phyloP scores from a whole-genome alignment of 768 basidiomycete genomes.

The Auricularia cornea region DNA sequence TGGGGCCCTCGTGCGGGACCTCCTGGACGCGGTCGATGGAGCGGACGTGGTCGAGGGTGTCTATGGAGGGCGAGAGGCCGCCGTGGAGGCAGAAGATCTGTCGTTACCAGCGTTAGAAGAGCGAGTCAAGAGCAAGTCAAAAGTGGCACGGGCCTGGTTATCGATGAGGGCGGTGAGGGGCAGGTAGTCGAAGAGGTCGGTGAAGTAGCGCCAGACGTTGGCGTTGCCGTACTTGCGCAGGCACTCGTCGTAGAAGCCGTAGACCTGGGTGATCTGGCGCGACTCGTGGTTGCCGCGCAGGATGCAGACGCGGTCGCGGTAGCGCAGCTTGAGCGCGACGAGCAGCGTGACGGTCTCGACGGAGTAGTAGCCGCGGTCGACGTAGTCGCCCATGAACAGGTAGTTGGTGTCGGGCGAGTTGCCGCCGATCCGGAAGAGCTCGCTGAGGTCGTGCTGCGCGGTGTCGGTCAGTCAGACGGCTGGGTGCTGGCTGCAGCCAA shows the following conservation, averaged over 20 bases:
- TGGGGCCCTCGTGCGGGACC: slow-evolving; percentile 98
- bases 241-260: slow-evolving; percentile 99
- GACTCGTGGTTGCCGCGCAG: slow-evolving; percentile 98
- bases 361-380: slow-evolving; percentile 98
- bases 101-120: slow-evolving; percentile 4
- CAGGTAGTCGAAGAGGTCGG: slow-evolving; percentile 96
- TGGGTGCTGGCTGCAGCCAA: too few species aligned
- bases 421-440: slow-evolving; percentile 96
- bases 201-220: slow-evolving; percentile 99
- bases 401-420: slow-evolving; percentile 99
- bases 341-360: slow-evolving; percentile 98
- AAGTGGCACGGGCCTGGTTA: slow-evolving; percentile 60
- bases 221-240: slow-evolving; percentile 99
- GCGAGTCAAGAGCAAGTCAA: slow-evolving; percentile 3
- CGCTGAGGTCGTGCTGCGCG: slow-evolving; percentile 93
- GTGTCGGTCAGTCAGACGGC: slow-evolving; percentile 3
- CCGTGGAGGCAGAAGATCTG: slow-evolving; percentile 99
- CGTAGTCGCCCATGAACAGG: slow-evolving; percentile 99
- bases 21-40: slow-evolving; percentile 99
- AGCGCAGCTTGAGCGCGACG: slow-evolving; percentile 94
- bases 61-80: slow-evolving; percentile 96
- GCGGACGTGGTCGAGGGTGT: slow-evolving; percentile 98
- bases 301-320: slow-evolving; percentile 96
- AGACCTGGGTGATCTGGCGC: slow-evolving; percentile 99
- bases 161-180: slow-evolving; percentile 97